Base-by-base conservation (phyloP, 306 rosid species). In the Rosa lucieae region DNA sequence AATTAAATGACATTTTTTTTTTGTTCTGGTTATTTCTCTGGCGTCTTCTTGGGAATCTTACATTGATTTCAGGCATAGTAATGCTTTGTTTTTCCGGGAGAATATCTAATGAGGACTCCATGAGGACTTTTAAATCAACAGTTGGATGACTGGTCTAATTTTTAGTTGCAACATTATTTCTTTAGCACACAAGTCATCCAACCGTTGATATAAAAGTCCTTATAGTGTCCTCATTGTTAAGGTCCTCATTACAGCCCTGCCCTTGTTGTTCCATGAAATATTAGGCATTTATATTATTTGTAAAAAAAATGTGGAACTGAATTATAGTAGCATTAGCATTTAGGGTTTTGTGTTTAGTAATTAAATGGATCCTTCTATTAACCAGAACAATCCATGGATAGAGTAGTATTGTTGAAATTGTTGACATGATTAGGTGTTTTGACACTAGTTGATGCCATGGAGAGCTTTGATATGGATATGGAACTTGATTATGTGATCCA, bases 401-500 rank as follows among this genome's bases (percentile, higher is more conserved):
- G 20, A 29, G n/a, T 26, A 29, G n/a, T 26, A 23, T 37, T 7
- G 46, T 14, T 42, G 72, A 3, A 39, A 43, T 42, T 59, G 6
- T 7, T 56, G 69, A 35, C 23, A 49, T 6, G 56, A 14, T 43
- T 23, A 40, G 10, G 53, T 4, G 10, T 42, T 75, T 58, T 23
- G 55, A 51, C 17, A 53, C 29, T 18, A 10, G 48, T 44, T 26
- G 55, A 15, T 51, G 7, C 62, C 76, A 40, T 74, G 44, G 15
- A 23, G 15, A 21, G 52, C 52, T 61, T 55, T 15, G 56, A 10
- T 74, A 39, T 56, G 67, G 68, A 58, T 2, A 14, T 42, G 11
- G 78, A 42, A 42, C 78, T 74, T 46, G 23, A 59, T 42, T 55
- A 1, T 74, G 10, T 58, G 55, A 58, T 59, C 78, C 44, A 14